phyloP scores from a whole-genome alignment of 306 rosid species.

The Dicorynia guianensis region DNA sequence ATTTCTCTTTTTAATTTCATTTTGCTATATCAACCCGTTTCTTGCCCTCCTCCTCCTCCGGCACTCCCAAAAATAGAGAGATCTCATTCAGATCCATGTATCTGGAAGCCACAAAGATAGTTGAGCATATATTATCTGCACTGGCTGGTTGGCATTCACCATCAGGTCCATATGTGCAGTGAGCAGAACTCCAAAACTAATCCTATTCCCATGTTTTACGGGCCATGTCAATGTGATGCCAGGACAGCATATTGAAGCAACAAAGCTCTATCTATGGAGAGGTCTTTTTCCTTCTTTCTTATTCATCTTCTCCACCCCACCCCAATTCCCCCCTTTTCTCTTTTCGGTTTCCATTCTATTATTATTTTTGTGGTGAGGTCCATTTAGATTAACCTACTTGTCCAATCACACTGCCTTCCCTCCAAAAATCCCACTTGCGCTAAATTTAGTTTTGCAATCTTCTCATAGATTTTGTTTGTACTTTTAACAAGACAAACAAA shows the following conservation, averaged over 20 bases:
- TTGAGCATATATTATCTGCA: not conserved
- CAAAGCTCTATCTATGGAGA: slow-evolving; percentile 52
- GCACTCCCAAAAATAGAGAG: not conserved
- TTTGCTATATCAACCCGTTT: not conserved
- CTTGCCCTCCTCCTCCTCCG: slow-evolving; percentile 1
- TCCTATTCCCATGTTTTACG: slow-evolving; percentile 51
- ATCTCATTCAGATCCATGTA: not conserved
- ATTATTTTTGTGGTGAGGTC: slow-evolving; percentile 47
- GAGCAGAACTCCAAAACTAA: slow-evolving; percentile 33
- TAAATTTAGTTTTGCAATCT: slow-evolving; percentile 31
- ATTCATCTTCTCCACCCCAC: slow-evolving; percentile 31
- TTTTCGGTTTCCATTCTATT: slow-evolving; percentile 8
- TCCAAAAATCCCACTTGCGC: slow-evolving; percentile 28
- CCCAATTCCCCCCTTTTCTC: not conserved
- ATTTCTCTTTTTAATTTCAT: no score
- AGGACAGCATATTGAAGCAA: slow-evolving; percentile 51
- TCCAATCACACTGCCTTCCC: slow-evolving; percentile 33
- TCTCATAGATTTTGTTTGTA: not conserved
- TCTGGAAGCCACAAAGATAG: slow-evolving; percentile 22
- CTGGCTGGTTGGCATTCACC: slow-evolving; percentile 25
- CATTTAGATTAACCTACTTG: slow-evolving; percentile 39
- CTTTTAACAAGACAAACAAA: slow-evolving; percentile 17
- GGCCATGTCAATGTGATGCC: slow-evolving; percentile 53
- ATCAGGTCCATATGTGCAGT: slow-evolving; percentile 27
- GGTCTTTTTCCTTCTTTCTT: slow-evolving; percentile 54